Evolutionary conservation across 2,329 filamentous ascomycete species (phyloP).

Genomic region (Lachnellula cervina): DNA sequence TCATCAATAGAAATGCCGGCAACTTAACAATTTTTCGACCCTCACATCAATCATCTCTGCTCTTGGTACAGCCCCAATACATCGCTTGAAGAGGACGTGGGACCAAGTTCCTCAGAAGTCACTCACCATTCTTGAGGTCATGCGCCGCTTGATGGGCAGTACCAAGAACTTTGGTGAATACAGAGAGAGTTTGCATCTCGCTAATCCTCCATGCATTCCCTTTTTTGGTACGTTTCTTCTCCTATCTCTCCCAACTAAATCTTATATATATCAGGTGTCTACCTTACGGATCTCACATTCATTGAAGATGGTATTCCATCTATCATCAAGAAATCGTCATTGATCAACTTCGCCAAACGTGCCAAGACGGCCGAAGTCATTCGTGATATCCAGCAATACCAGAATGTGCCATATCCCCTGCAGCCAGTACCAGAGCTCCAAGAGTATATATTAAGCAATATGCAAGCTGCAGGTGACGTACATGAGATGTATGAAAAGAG

Average conservation of each 20-base stretch:
- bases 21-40: conserved; percentile 93
- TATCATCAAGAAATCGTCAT: conserved; percentile 89
- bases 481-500: conserved; percentile 99
- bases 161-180: conserved; percentile 99
- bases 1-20: conserved; percentile 73
- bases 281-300: conserved; percentile 94
- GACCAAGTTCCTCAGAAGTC: conserved; percentile 85
- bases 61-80: conserved; percentile 88
- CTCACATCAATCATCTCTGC: conserved; percentile 97
- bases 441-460: conserved; percentile 94
- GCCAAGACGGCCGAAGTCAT: conserved; percentile 98
- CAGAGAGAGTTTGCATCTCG: conserved; percentile 83
- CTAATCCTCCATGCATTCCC: conserved; percentile 94
- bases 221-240: conserved; percentile 72
- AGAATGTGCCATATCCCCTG: conserved; percentile 92
- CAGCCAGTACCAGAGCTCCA: conserved; percentile 88
- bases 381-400: conserved; percentile 96
- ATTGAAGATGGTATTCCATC: conserved; percentile 98
- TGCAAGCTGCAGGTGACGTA: conserved; percentile 91
- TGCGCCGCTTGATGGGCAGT: conserved; percentile 93
- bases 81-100: conserved; percentile 91
- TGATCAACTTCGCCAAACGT: conserved; percentile 98
- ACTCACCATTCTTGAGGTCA: conserved; percentile 73
- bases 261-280: conserved; percentile 62
- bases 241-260: not conserved